Evolutionary conservation across 169 alveolate genomes (phyloP), one percentile per base, ranked within the genome.

Genomic region (Eimeria tenella): DNA sequence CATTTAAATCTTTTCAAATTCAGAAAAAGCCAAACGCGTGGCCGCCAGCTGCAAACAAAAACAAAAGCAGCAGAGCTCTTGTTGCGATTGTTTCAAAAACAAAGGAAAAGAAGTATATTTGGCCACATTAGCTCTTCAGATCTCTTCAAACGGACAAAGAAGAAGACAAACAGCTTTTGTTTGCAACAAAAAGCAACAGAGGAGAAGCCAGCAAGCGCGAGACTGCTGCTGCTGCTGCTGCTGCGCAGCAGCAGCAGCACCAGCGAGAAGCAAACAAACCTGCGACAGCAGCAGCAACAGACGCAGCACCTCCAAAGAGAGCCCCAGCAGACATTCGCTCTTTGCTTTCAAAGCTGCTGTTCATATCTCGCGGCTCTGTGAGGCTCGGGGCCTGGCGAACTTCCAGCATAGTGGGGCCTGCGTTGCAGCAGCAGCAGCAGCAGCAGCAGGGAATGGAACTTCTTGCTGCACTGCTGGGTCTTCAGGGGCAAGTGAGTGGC

Each of bases 391-490:
- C 90, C 4, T 82, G 90, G 42, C 90, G 90, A 31, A 82, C 58
- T 60, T 82, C 90, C 52, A 82, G 90, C 90, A 82, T 82, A 52
- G 90, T 74, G 5, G 90, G 90, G 56, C 90, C 90, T 82, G 90
- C 88, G n/a, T 62, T 79, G 87, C 70, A 79, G 19, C 17, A 60
- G 53, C 23, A 17, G 62, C 62, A 50, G 23, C 15, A 7, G 5
- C 71, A 8, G 58, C 9, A 73, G 42, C 83, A 49, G 83, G 83
- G 50, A 42, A 8, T 9, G 10, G 19, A 73, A 11, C 9, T 31
- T 11, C n/a, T 3, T 49, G 3, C 42, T 73, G 83, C 62, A 65
- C 55, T 55, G 5, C 17, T 21, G 25, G 19, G 49, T 53, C 9
- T 13, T 21, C 56, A 31, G 53, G 5, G 5, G 15, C 70, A 4